A percentile compares a stretch with the other conserved stretches of the same genome.
These are phyloP conservation scores for Hemileia vastatrix DNA, from an alignment of 1,284 basidiomycete genomes.

Conservation along the genomic window DNA sequence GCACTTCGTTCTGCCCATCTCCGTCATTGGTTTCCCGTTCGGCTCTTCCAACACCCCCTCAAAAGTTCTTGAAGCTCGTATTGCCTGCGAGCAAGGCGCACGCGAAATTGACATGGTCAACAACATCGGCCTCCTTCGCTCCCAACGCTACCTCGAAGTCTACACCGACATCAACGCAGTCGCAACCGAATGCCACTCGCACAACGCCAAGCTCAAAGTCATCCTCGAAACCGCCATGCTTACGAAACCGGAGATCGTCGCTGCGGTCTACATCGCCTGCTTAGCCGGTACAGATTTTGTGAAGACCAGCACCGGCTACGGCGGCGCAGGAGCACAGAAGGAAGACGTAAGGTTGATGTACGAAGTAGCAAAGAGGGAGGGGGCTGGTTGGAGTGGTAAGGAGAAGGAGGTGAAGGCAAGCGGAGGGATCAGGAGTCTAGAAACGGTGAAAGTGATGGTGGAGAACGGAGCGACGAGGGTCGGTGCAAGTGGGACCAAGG, in stretches of 20 bases:
- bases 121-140: conserved; percentile 34
- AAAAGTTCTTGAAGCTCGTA: conserved; percentile 31
- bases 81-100: conserved; percentile 30
- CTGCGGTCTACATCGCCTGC: too few species aligned
- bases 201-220: conserved; percentile 36
- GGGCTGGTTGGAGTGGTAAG: too few species aligned
- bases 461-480: too few species aligned
- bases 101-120: conserved; percentile 39
- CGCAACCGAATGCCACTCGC: conserved; percentile 12
- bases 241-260: conserved; percentile 30
- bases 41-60: conserved; percentile 28
- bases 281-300: too few species aligned
- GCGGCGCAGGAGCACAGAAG: conserved; percentile 32
- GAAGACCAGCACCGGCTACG: too few species aligned
- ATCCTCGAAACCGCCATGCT: conserved; percentile 36
- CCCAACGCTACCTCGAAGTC: conserved; percentile 25
- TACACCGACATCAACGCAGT: conserved; percentile 31
- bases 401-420: too few species aligned
- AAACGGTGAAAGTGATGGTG: too few species aligned
- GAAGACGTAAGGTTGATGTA: conserved; percentile 35
- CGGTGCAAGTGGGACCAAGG: too few species aligned
- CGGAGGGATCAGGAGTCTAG: too few species aligned
- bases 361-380: too few species aligned
- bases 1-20: conserved; percentile 16
- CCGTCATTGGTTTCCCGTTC: conserved; percentile 25